Conservation (phyloP, 176 grass and related monocot genomes). For the Miscanthus lutarioriparius region DNA sequence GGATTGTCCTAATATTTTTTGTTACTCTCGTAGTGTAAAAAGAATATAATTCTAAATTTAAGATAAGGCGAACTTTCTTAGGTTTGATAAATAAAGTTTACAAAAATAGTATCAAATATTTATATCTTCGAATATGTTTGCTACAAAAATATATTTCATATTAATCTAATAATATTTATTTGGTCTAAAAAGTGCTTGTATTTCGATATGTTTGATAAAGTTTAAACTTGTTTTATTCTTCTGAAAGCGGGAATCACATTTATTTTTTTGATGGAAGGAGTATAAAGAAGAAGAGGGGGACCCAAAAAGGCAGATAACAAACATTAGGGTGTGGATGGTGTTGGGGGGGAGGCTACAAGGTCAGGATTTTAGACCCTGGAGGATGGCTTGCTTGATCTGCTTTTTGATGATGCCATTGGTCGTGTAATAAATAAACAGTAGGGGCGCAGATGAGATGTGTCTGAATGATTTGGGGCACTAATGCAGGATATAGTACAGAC, state of each 20-base stretch:
- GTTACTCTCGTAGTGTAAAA: too few species aligned
- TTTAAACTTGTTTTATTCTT: background rate
- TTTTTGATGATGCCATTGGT: constrained; percentile 40
- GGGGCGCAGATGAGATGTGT: background rate
- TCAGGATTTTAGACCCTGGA: constrained; percentile 2
- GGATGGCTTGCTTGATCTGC: background rate
- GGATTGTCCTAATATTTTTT: too few species aligned
- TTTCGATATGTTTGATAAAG: background rate
- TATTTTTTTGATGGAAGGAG: background rate
- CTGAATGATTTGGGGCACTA: constrained; percentile 36
- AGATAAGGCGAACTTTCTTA: too few species aligned
- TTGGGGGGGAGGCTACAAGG: background rate
- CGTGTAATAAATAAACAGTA: background rate
- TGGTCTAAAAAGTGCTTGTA: too few species aligned
- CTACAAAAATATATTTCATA: too few species aligned
- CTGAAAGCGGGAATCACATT: background rate
- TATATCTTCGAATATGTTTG: too few species aligned
- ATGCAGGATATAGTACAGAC: background rate
- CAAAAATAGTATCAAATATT: too few species aligned
- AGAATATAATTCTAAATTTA: too few species aligned
- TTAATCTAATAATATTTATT: too few species aligned
- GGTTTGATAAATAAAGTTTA: too few species aligned
- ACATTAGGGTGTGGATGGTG: background rate
- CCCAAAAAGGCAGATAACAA: background rate
- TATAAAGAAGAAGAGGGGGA: background rate